phyloP scores from a whole-genome alignment of 345 rosid genomes.

The Syzygium grande region DNA sequence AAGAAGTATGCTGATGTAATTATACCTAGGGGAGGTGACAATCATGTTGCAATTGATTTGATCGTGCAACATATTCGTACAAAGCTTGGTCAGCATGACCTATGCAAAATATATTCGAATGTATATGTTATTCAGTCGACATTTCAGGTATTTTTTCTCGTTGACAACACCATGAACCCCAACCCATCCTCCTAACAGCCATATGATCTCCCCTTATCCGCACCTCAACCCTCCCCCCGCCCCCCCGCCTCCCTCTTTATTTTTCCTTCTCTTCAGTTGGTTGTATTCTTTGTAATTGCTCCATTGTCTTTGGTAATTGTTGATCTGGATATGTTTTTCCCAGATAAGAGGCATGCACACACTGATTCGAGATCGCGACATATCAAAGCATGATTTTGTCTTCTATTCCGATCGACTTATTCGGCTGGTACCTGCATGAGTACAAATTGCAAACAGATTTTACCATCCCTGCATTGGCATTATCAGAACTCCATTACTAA shows the following conservation, averaged over 20 bases:
- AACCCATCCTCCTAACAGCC: background rate
- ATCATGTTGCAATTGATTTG: conserved; percentile 96
- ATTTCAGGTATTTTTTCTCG: conserved; percentile 56
- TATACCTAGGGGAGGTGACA: conserved; percentile 98
- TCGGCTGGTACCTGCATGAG: conserved; percentile 55
- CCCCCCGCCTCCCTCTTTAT: background rate
- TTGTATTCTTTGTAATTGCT: background rate
- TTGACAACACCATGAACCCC: background rate
- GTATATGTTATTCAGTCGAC: conserved; percentile 93
- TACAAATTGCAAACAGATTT: background rate
- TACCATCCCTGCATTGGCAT: background rate
- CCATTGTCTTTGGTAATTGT: conserved; percentile 1
- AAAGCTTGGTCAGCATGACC: conserved; percentile 97
- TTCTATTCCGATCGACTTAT: conserved; percentile 97
- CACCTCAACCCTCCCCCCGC: no score
- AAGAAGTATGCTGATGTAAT: conserved; percentile 97
- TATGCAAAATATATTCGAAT: conserved; percentile 95
- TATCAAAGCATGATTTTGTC: conserved; percentile 96
- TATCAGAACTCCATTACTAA: conserved; percentile 5
- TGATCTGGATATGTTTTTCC: conserved; percentile 9
- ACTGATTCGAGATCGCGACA: conserved; percentile 86
- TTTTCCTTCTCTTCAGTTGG: background rate
- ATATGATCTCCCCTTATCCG: background rate
- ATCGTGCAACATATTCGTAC: conserved; percentile 97
- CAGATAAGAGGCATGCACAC: conserved; percentile 99